phyloP scores from a whole-genome alignment of 75 land plant species.

The Picea glauca region DNA sequence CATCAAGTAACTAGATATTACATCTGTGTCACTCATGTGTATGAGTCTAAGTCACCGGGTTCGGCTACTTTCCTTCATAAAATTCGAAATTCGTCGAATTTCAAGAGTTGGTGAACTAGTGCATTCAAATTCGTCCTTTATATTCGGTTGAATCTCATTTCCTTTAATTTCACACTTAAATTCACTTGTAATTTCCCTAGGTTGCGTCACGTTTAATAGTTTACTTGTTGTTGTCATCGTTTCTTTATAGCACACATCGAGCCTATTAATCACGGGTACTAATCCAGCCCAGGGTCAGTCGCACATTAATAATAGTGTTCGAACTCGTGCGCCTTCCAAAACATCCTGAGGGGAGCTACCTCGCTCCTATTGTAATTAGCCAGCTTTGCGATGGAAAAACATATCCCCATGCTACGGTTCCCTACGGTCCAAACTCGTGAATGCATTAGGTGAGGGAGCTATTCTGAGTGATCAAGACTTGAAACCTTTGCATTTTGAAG shows the following conservation, averaged over 20 bases:
- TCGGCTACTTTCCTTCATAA: too few relatives aligned
- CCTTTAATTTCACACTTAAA: too few relatives aligned
- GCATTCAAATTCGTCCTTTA: too few relatives aligned
- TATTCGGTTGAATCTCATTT: too few relatives aligned
- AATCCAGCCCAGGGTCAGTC: neutral
- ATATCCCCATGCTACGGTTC: neutral
- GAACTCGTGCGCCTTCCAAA: neutral
- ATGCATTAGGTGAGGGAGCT: too few relatives aligned
- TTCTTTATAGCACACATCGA: neutral
- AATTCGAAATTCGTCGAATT: too few relatives aligned
- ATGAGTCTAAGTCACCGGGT: too few relatives aligned
- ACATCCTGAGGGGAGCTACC: neutral
- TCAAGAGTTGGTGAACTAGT: too few relatives aligned
- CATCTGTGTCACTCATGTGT: too few relatives aligned
- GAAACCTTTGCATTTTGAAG: neutral
- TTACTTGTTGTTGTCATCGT: too few relatives aligned
- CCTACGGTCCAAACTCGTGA: neutral
- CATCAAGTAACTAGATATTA: too few relatives aligned
- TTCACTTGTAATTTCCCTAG: neutral
- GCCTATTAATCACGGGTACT: neutral
- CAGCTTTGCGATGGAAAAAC: neutral
- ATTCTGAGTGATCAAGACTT: too few relatives aligned
- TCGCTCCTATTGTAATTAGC: neutral
- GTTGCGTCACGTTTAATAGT: neutral
- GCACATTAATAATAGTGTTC: neutral